Evolutionary conservation across 2,329 filamentous ascomycete genomes (phyloP), one percentile per base, ranked within the genome.

Genomic region (Pseudopithomyces maydicus): DNA sequence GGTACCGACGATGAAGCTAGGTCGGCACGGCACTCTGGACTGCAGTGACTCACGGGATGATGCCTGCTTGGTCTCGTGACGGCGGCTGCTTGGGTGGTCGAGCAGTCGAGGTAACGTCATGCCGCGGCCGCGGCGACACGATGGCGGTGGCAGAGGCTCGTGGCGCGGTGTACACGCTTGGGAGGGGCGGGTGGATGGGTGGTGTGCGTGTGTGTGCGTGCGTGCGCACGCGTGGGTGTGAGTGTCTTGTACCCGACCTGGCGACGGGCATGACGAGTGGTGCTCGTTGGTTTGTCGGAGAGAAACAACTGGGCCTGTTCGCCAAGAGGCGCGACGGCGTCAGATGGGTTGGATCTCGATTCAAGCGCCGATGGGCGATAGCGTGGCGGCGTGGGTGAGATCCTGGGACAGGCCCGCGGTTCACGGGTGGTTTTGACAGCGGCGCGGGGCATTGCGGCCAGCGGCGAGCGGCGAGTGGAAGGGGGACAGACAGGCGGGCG

Each of bases 31-130:
- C 8, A 19, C n/a, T 41, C 7, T 17, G 38, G 17, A 53, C 38
- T 41, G 55, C 58, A 11, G 49, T 17, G 38, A 26, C 45, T 57
- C 42, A 38, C 50, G 55, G 56, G 59, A 64, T 65, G 54, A 65
- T 64, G 62, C 61, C 59, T 67, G 66, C 50, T 35, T 49, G 44
- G 58, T 49, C 39, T 49, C 46, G 46, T 49, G 46, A 49, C 39
- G 35, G 19, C 46, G 46, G n/a, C 26, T 47, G 15, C 17, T 4
- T 20, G 8, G 29, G 8, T 32, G 7, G 6, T 20, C 1, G 46
- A 3, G 7, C 11, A 12, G 35, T n/a, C 42, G 29, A 23, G 20
- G 36, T 43, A 26, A 50, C 29, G 42, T 50, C 41, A 45, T 58
- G 36, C 19, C 46, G 45, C 45, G 10, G 44, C 20, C 35, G 17